Evolutionary conservation across 345 rosid species (phyloP), one percentile per base, ranked within the genome.

Genomic region (Nephelium lappaceum): DNA sequence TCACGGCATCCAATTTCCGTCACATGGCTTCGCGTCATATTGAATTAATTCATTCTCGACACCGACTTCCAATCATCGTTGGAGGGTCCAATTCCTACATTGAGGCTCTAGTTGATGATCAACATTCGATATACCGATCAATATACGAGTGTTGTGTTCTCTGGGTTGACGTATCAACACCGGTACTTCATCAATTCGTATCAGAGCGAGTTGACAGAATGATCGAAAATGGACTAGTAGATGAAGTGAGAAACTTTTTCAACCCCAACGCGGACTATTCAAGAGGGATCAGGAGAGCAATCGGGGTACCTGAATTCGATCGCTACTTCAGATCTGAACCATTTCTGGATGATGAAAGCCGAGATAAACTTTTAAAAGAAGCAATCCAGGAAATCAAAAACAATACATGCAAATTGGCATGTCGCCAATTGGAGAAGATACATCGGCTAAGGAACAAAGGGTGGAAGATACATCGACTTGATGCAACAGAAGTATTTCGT

Each of bases 61-160:
- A 92, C 3, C 80, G 82, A 76, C 87, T 89, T 53, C 98, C 98
- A 2, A 75, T 95, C 41, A 76, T 95, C 41, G 97, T 85, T 4
- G 98, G 98, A 14, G 98, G 98, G 61, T 93, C 98, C 11, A 95
- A 90, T 85, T 91, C 98, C 0, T 91, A 83, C 83, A 76, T 92
- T 6, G 90, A 95, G 71, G 88, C 94, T 25, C 85, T 93, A 42
- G 79, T 91, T 18, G 89, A 86, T 11, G 82, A 82, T 6, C 42
- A 55, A 42, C 83, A 86, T 23, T 78, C 53, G 4, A 67, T 77
- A 67, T 87, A 86, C 53, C 75, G 84, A 51, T 79, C 89, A 4
- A 70, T 70, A 39, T 89, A 88, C 47, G 94, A 93, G 21, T 93
- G 91, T 36, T 91, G 89, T 78, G 91, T 91, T 41, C 81, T 92